phyloP scores from a whole-genome alignment of 768 basidiomycete genomes.

The Tulasnella sp. region DNA sequence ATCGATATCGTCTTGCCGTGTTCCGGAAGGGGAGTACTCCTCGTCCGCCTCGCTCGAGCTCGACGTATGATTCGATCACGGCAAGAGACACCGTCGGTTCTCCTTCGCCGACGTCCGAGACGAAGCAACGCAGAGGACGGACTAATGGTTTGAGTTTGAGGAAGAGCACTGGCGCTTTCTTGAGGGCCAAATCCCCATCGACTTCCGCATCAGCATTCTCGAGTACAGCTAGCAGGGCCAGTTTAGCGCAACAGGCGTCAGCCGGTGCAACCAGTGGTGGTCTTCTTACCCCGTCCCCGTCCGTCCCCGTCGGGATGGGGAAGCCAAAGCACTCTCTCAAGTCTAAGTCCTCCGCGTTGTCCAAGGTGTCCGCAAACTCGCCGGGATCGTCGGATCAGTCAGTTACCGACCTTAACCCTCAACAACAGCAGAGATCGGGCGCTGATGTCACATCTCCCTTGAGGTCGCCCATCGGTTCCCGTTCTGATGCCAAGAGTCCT shows the following conservation, averaged over 20 bases:
- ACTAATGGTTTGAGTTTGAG: conserved; percentile 60
- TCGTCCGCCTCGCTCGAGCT: conserved; percentile 35
- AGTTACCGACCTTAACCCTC: conserved; percentile 31
- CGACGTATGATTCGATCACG: conserved; percentile 32
- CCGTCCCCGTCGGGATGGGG: conserved; percentile 34
- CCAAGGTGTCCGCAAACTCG: conserved; percentile 42
- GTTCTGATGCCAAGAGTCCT: conserved; percentile 13
- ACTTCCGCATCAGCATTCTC: conserved; percentile 23
- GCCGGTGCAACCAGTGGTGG: conserved; percentile 28
- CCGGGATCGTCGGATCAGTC: conserved; percentile 63
- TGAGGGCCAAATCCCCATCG: conserved; percentile 60
- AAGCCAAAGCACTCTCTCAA: conserved; percentile 44
- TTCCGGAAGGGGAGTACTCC: conserved; percentile 55
- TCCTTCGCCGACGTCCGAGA: conserved; percentile 36
- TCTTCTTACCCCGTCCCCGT: conserved; percentile 54
- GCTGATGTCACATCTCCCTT: conserved; percentile 17
- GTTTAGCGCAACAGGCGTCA: conserved; percentile 33
- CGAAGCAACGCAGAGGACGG: conserved; percentile 54
- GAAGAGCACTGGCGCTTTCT: conserved; percentile 60
- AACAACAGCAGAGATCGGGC: conserved; percentile 2
- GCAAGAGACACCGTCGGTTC: conserved; percentile 30
- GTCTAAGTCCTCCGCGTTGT: conserved; percentile 69
- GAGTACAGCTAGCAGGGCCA: conserved; percentile 25
- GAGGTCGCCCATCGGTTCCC: conserved; percentile 27
- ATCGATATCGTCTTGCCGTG: conserved; percentile 73